These are phyloP conservation scores for Arctium lappa DNA, from an alignment of 129 eudicot genomes.

Conservation along the genomic window DNA sequence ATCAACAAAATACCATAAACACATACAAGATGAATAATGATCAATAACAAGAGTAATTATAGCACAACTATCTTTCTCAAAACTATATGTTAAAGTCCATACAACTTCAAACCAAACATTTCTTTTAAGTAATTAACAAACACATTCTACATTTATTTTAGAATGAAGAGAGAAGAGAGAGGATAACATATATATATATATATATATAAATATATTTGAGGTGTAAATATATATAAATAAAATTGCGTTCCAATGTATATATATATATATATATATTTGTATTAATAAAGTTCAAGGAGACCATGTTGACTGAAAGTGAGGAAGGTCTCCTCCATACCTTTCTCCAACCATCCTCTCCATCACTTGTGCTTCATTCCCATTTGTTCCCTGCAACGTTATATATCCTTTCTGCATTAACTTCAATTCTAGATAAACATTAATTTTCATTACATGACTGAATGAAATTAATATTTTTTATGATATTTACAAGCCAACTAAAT, in stretches of 20 bases:
- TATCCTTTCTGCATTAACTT: background rate
- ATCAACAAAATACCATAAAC: background rate
- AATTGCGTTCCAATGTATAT: too few species aligned
- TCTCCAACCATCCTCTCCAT: slow-evolving; percentile 63
- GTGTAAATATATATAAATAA: slow-evolving; percentile 10
- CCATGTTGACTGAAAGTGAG: slow-evolving; percentile 60
- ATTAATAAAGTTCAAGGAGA: slow-evolving; percentile 35
- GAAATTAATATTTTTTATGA: background rate
- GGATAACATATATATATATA: background rate
- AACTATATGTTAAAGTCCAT: background rate
- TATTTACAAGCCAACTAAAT: background rate
- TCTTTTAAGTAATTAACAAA: slow-evolving; percentile 4
- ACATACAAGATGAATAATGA: background rate
- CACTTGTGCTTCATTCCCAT: slow-evolving; percentile 54
- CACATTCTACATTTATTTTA: slow-evolving; percentile 9
- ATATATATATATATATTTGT: background rate
- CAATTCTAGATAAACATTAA: background rate
- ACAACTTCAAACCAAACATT: background rate
- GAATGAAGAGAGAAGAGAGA: background rate
- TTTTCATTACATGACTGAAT: slow-evolving; percentile 24
- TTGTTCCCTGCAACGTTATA: slow-evolving; percentile 48
- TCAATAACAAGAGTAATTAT: background rate
- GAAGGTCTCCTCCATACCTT: slow-evolving; percentile 57
- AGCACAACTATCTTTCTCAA: background rate
- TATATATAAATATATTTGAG: background rate